Conservation (phyloP, 495 filamentous ascomycete genomes). For the Xanthoparmelia taractica region DNA sequence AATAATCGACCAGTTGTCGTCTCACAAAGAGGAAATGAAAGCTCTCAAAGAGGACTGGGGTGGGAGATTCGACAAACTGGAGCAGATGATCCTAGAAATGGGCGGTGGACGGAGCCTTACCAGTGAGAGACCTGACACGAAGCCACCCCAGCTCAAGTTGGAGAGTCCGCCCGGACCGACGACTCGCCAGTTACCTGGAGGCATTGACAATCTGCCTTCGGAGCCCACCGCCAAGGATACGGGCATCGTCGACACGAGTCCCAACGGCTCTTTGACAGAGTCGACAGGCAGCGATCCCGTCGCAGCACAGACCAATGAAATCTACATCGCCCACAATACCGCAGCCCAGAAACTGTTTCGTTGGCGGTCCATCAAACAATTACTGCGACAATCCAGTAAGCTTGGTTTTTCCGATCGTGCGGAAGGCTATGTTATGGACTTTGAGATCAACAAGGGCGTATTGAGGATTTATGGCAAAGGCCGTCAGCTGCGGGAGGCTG, state of each 20-base stretch:
- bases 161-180: conserved; percentile 10
- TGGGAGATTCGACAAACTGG: conserved; percentile 24
- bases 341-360: conserved; percentile 69
- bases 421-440: conserved; percentile 61
- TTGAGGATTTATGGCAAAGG: conserved; percentile 72
- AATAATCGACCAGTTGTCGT: conserved; percentile 25
- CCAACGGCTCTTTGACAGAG: conserved; percentile 19
- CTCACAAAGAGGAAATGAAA: conserved; percentile 21
- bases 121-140: conserved; percentile 11
- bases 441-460: conserved; percentile 68
- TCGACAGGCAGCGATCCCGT: conserved; percentile 16
- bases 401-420: conserved; percentile 34
- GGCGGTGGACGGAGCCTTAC: conserved; percentile 7
- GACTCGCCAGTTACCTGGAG: conserved; percentile 6
- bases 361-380: conserved; percentile 55
- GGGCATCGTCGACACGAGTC: conserved; percentile 18
- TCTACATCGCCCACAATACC: conserved; percentile 73
- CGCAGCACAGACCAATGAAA: conserved; percentile 27
- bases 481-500: conserved; percentile 49
- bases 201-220: background rate
- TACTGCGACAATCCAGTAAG: conserved; percentile 41
- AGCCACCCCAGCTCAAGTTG: conserved; percentile 5
- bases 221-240: conserved; percentile 10
- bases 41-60: conserved; percentile 19
- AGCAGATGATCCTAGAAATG: conserved; percentile 15